These are phyloP conservation scores for Kuraishia borneana DNA, from an alignment of 805 yeast species.

Conservation along the genomic window DNA sequence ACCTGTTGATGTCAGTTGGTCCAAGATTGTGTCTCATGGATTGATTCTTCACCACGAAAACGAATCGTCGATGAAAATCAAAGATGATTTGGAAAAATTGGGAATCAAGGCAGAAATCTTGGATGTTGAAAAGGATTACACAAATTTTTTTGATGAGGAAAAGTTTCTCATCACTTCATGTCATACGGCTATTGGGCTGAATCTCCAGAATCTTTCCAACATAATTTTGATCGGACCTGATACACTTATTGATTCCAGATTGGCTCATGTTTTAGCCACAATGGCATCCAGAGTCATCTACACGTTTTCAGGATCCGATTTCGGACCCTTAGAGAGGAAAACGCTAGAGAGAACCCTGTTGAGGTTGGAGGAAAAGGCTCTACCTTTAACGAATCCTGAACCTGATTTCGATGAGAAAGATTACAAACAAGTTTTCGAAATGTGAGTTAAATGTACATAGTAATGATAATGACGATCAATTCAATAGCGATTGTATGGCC, in stretches of 20 bases:
- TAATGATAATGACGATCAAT: neutral
- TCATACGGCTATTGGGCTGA: constrained; percentile 14
- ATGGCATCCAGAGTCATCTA: constrained; percentile 15
- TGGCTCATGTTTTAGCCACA: constrained; percentile 11
- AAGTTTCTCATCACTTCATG: constrained; percentile 14
- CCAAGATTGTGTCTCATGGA: too few species aligned
- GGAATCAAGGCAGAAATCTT: neutral
- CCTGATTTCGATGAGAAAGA: neutral
- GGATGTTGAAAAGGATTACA: neutral
- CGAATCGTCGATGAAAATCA: neutral
- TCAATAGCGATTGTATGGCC: neutral
- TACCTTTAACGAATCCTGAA: constrained; percentile 1
- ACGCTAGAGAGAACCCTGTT: constrained; percentile 17
- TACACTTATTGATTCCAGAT: constrained; percentile 11
- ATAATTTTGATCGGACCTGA: constrained; percentile 20
- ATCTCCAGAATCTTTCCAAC: constrained; percentile 14
- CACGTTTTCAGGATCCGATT: constrained; percentile 10
- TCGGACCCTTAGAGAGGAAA: constrained; percentile 17
- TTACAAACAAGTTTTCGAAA: neutral
- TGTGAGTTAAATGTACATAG: neutral
- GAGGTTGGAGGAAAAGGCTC: constrained; percentile 3
- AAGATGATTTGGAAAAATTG: neutral
- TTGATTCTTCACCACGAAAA: constrained; percentile 1
- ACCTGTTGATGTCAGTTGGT: too few species aligned
- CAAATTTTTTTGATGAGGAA: constrained; percentile 6